These are phyloP conservation scores for Colletotrichum sp. DNA, from an alignment of 2,329 filamentous ascomycete species.

Conservation along the genomic window DNA sequence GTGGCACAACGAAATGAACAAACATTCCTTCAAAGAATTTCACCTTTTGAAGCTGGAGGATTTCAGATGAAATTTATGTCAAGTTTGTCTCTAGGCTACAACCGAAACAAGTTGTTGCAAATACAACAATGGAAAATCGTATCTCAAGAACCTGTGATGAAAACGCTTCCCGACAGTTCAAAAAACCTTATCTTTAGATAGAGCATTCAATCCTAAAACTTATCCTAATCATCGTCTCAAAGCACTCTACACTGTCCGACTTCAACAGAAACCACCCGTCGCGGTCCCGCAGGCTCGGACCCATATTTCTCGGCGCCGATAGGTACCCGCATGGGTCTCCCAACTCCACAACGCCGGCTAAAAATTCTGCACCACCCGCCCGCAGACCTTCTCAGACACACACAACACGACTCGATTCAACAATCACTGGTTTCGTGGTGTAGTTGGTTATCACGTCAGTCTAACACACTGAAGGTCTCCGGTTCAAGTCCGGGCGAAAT, in stretches of 20 bases:
- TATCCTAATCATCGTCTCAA: neutral
- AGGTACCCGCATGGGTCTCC: slow-evolving; percentile 32
- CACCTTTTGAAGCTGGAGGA: no score
- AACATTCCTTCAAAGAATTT: rapidly evolving
- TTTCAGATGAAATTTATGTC: rapidly evolving
- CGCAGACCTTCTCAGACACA: neutral
- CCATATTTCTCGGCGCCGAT: neutral
- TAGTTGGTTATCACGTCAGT: slow-evolving; percentile 55
- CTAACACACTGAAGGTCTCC: slow-evolving; percentile 36
- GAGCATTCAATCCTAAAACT: neutral
- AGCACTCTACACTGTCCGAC: neutral
- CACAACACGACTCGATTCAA: neutral
- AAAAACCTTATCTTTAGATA: rapidly evolving
- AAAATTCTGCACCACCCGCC: slow-evolving; percentile 55
- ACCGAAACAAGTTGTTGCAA: rapidly evolving
- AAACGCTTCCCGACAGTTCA: neutral
- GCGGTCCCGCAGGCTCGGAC: neutral
- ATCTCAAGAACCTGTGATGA: rapidly evolving
- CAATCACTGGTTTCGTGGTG: slow-evolving; percentile 34
- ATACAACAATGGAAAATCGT: rapidly evolving
- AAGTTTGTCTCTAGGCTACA: rapidly evolving
- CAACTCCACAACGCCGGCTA: slow-evolving; percentile 65
- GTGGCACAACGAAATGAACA: rapidly evolving
- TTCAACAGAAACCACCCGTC: neutral
- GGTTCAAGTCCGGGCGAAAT: slow-evolving; percentile 23